These are phyloP conservation scores for Backusella parvicylindrica DNA, from an alignment of 192 early-diverging fungal genomes.

Conservation along the genomic window DNA sequence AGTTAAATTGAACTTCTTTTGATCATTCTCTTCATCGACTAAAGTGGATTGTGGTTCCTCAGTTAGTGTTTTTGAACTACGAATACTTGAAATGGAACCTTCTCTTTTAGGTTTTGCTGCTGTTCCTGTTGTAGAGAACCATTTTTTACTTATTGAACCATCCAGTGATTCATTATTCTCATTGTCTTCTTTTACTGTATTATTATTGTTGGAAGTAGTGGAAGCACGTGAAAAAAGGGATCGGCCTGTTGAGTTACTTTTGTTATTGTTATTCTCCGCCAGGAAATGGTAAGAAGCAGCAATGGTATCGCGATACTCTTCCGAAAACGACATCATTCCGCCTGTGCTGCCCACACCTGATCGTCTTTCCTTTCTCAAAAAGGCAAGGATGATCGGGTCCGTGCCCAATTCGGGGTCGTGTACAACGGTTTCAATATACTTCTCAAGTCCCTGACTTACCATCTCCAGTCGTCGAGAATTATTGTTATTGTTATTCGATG, in stretches of 20 bases:
- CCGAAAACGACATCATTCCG: background rate
- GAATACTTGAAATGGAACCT: background rate
- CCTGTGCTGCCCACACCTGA: background rate
- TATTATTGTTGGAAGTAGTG: background rate
- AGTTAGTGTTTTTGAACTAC: background rate
- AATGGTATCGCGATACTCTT: constrained; percentile 12
- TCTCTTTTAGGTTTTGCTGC: background rate
- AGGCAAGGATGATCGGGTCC: constrained; percentile 22
- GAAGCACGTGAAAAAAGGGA: constrained; percentile 3
- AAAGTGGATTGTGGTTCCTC: background rate
- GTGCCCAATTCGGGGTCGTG: constrained; percentile 23
- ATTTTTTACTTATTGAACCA: background rate
- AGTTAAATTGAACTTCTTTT: background rate
- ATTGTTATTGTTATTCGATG: background rate
- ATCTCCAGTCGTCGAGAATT: background rate
- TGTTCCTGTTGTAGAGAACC: background rate
- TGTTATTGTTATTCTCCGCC: background rate
- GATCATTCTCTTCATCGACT: background rate
- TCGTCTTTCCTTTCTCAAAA: constrained; percentile 29
- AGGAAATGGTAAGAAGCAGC: background rate
- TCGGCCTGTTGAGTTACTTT: background rate
- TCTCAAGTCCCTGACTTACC: constrained; percentile 20
- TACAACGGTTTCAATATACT: constrained; percentile 22
- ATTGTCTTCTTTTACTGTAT: background rate
- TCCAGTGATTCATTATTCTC: background rate